Percentiles rank a stretch among this genome's conserved stretches.
Conservation (phyloP, 2,329 filamentous ascomycete genomes). For the Diatrype stigma region DNA sequence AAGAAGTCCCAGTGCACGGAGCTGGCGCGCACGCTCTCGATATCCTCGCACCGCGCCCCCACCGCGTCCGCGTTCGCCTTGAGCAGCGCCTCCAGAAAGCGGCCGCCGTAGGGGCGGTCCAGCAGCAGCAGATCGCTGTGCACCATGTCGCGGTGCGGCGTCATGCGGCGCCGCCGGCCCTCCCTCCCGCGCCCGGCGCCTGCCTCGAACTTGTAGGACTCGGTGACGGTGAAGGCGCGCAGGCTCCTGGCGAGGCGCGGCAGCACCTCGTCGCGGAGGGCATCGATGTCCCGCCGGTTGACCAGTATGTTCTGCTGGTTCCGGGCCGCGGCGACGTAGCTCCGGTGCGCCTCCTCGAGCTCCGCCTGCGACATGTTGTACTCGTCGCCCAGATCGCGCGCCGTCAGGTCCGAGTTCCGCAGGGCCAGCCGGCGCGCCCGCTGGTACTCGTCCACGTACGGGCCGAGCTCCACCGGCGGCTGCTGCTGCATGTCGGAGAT, state of each 20-base stretch:
- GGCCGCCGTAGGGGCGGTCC: not conserved
- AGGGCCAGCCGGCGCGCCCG: no score
- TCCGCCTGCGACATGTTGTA: not conserved
- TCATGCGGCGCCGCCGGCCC: not conserved
- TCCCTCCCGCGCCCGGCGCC: no score
- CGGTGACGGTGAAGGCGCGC: not conserved
- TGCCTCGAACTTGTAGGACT: fast-evolving
- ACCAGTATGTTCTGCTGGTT: not conserved
- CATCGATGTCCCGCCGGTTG: not conserved
- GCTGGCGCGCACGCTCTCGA: not conserved
- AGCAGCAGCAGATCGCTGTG: fast-evolving
- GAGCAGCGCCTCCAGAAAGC: not conserved
- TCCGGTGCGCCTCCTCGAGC: not conserved
- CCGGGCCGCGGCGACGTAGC: not conserved
- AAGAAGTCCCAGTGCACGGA: not conserved
- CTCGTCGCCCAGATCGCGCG: no score
- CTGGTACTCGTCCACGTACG: not conserved
- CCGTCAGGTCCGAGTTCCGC: no score
- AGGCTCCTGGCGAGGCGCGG: not conserved
- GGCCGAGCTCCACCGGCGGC: not conserved
- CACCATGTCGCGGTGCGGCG: not conserved
- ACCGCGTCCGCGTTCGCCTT: not conserved
- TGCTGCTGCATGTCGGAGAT: not conserved
- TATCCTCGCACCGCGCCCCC: not conserved
- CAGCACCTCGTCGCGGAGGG: not conserved